Evolutionary conservation across 352 stramenopile genomes (phyloP).

Genomic region (Phytophthora pisi): DNA sequence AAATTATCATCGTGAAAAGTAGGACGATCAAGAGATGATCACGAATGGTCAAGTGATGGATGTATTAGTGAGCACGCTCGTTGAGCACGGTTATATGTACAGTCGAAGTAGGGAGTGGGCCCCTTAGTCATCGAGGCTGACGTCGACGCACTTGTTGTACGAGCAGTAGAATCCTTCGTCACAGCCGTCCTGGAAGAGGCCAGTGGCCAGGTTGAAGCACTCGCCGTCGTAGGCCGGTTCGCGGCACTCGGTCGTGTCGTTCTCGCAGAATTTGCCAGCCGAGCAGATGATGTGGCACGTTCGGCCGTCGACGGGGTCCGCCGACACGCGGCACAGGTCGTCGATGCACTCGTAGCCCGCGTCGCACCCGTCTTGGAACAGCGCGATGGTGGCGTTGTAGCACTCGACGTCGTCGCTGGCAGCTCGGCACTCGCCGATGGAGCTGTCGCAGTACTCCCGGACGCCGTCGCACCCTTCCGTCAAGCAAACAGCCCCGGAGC

Average conservation of each 20-base stretch:
- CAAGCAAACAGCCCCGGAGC: slow-evolving; percentile 7
- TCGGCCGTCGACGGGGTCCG: slow-evolving; percentile 11
- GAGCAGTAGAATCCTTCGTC: slow-evolving; percentile 31
- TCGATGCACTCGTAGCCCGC: slow-evolving; percentile 33
- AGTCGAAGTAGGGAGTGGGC: background rate
- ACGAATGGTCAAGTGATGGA: no score
- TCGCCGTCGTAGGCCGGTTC: slow-evolving; percentile 28
- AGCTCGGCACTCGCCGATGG: slow-evolving; percentile 26
- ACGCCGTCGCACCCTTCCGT: slow-evolving; percentile 27
- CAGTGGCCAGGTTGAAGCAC: slow-evolving; percentile 44
- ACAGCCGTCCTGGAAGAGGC: slow-evolving; percentile 30
- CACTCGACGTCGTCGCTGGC: slow-evolving; percentile 26
- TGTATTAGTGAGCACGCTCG: background rate
- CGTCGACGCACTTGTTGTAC: slow-evolving; percentile 34
- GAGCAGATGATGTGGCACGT: slow-evolving; percentile 21
- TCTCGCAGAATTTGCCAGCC: slow-evolving; percentile 32
- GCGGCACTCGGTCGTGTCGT: slow-evolving; percentile 21
- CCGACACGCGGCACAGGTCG: slow-evolving; percentile 34
- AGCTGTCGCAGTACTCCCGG: slow-evolving; percentile 42
- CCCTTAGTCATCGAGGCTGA: slow-evolving; percentile 17
- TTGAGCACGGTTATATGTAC: slow-evolving; percentile 3
- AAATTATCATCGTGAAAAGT: no score
- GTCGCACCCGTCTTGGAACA: slow-evolving; percentile 41
- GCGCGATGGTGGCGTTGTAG: slow-evolving; percentile 35
- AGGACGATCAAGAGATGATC: no score